Evolutionary conservation across 352 stramenopile genomes (phyloP).

Genomic region (Halophytophthora polymorphica): DNA sequence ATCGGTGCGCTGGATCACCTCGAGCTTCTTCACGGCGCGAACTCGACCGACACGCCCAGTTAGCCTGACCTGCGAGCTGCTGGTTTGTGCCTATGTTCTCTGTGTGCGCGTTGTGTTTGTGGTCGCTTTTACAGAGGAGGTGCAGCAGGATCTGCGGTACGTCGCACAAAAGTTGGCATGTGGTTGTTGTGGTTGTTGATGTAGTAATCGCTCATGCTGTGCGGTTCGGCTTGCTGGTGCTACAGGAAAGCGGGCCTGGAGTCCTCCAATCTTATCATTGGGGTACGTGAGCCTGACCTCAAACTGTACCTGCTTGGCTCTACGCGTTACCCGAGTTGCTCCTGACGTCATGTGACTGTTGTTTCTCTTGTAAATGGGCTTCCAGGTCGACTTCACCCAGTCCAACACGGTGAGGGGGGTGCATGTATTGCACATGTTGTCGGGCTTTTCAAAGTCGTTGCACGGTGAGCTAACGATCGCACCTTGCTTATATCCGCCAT

Average conservation of each 20-base stretch:
- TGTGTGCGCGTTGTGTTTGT: not conserved
- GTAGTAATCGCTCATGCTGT: too few relatives aligned
- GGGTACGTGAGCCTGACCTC: constrained; percentile 21
- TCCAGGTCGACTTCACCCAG: constrained; percentile 58
- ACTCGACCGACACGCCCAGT: constrained; percentile 6
- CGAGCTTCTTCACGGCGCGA: not conserved
- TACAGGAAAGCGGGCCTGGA: constrained; percentile 52
- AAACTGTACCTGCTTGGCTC: too few relatives aligned
- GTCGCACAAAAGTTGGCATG: not conserved
- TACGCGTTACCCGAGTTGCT: not conserved
- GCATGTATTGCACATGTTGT: too few relatives aligned
- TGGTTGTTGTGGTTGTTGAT: too few relatives aligned
- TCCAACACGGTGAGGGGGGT: constrained; percentile 68
- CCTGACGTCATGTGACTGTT: not conserved
- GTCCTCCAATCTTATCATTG: constrained; percentile 64
- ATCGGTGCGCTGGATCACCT: constrained; percentile 23
- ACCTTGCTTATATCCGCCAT: too few relatives aligned
- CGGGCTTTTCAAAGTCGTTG: not conserved
- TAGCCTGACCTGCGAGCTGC: too few relatives aligned
- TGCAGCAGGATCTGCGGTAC: constrained; percentile 40
- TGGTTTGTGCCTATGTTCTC: too few relatives aligned
- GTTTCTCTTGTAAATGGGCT: not conserved
- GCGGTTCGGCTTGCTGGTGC: not conserved
- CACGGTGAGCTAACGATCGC: too few relatives aligned
- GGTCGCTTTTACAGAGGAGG: constrained; percentile 28